Percentiles rank a stretch among this genome's conserved stretches.
These are phyloP conservation scores for Alternaria sp. DNA, from an alignment of 2,329 filamentous ascomycete species.

Conservation along the genomic window DNA sequence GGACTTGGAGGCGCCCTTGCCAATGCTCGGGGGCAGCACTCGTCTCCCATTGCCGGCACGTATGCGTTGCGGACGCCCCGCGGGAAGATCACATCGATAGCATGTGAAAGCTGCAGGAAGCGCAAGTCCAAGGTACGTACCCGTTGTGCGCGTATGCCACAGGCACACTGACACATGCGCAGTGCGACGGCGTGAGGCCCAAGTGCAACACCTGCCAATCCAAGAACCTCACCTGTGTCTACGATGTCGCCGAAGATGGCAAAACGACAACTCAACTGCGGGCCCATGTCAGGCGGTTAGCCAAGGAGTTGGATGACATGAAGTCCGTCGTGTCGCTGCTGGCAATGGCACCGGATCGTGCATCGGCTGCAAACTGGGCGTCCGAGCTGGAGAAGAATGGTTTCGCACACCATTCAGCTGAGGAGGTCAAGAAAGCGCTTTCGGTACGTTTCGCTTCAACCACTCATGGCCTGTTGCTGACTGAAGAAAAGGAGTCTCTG, in stretches of 20 bases:
- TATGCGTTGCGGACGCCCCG: constrained; percentile 46
- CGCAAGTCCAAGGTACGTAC: constrained; percentile 47
- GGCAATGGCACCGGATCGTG: constrained; percentile 43
- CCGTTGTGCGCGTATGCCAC: not conserved
- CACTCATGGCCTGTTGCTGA: constrained; percentile 14
- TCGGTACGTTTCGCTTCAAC: constrained; percentile 26
- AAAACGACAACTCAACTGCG: constrained; percentile 48
- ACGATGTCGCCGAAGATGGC: constrained; percentile 49
- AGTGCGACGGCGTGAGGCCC: constrained; percentile 49
- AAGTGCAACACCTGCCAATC: constrained; percentile 50
- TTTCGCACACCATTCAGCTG: constrained; percentile 46
- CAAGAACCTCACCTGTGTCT: constrained; percentile 47
- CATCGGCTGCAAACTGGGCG: constrained; percentile 45
- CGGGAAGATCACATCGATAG: constrained; percentile 50
- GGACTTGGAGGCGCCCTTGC: constrained; percentile 40
- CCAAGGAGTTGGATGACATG: constrained; percentile 49
- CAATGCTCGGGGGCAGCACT: constrained; percentile 40
- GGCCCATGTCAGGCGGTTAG: constrained; percentile 46
- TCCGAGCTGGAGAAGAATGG: constrained; percentile 47
- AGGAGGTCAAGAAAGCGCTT: constrained; percentile 47
- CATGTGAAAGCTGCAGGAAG: constrained; percentile 49
- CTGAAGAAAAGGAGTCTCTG: constrained; percentile 27
- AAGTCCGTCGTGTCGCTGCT: constrained; percentile 46
- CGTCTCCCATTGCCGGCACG: constrained; percentile 46
- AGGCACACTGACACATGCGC: constrained; percentile 15